Conservation (phyloP, 495 filamentous ascomycete species). For the Thozetella sp. region DNA sequence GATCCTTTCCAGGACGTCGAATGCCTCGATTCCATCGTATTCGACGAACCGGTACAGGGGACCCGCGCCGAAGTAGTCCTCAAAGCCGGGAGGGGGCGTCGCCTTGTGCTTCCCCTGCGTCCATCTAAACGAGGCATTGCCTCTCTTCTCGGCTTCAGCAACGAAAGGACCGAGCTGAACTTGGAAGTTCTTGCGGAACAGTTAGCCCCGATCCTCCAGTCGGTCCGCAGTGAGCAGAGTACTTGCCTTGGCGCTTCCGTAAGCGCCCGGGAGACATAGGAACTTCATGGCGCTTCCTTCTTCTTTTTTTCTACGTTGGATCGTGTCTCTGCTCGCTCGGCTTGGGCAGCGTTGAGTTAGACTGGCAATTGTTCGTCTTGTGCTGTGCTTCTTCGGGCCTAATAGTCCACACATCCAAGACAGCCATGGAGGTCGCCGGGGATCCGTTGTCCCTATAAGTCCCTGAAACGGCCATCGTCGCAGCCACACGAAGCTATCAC, state of each 20-base stretch:
- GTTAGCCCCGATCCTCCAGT: neutral
- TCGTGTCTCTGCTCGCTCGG: neutral
- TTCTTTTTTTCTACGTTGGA: neutral
- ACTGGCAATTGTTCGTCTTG: neutral
- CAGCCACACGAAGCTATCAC: too few species aligned
- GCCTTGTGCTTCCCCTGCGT: constrained; percentile 46
- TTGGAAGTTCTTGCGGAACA: constrained; percentile 44
- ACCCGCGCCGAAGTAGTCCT: constrained; percentile 53
- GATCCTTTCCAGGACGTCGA: constrained; percentile 49
- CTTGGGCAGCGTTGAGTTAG: constrained; percentile 5
- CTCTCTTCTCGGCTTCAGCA: constrained; percentile 43
- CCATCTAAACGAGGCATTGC: constrained; percentile 45
- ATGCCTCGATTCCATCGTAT: constrained; percentile 34
- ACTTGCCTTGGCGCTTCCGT: constrained; percentile 41
- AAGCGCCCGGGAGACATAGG: constrained; percentile 34
- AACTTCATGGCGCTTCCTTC: constrained; percentile 18
- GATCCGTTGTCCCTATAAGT: too few species aligned
- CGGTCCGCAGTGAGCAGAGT: constrained; percentile 1
- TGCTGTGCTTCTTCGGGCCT: too few species aligned
- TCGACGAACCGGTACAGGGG: constrained; percentile 55
- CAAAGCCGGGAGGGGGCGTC: constrained; percentile 46
- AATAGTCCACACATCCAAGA: neutral
- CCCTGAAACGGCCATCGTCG: too few species aligned
- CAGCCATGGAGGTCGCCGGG: too few species aligned
- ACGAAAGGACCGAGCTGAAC: constrained; percentile 54